Base-by-base conservation (phyloP, 2,329 filamentous ascomycete genomes). In the Ophiocordyceps camponoti-floridani region DNA sequence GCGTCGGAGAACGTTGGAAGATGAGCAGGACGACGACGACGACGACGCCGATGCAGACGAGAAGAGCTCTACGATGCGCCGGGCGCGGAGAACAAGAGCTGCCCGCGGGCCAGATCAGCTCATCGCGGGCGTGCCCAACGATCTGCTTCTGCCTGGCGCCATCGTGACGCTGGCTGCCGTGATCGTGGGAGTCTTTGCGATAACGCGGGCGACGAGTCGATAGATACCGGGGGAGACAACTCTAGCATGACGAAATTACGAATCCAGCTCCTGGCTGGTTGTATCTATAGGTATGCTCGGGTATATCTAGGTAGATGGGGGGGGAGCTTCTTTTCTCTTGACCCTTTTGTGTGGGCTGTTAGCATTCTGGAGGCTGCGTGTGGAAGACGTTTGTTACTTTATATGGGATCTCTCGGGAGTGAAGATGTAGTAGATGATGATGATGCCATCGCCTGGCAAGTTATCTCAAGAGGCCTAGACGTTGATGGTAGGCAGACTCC, bases 131-230 rank as follows among this genome's bases (percentile, higher is more conserved):
- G 83, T 98, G 31, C 87, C 91, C 9, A 98, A 98, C 57, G 91
- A 98, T 56, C 69, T 96, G 45, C 70, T 98, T 16, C 73, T 96
- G 40, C 91, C 91, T 0, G 91, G 91, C 51, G 91, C 91, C 18
- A 89, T 98, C 58, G 87, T 91, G 46, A 88, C 88, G n/a, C 66
- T 98, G 56, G 91, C 89, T 10, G 85, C 93, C 40, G 88, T 94
- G 35, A 94, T 98, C 62, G 72, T 93, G 38, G 85, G 84, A 51
- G 89, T 96, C 11, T 98, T 98, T 65, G 79, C 87, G 40, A 77
- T 98, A 55, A 79, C 84, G 48, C 78, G 87, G 51, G 66, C 79
- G 49, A 68, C 70, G 33, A 73, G 68, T 61, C 63, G 72, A 57
- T 75, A 65, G 58, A 10, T 14, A 9, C 4, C 8, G n/a, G 27